These are phyloP conservation scores for Fistulifera pelliculosa DNA, from an alignment of 108 stramenopile genomes.

Conservation along the genomic window DNA sequence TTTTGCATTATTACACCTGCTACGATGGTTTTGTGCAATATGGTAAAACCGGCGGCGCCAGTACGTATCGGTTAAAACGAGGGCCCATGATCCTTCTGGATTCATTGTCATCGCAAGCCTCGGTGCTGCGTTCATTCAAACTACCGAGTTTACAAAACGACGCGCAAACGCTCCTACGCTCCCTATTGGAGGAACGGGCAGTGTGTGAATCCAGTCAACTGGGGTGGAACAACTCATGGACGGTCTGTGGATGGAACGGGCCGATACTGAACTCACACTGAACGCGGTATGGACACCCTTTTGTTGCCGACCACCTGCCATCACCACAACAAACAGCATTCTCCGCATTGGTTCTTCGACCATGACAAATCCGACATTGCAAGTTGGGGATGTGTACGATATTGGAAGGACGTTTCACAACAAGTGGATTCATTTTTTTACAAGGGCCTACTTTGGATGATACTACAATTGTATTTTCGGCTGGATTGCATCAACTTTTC, in stretches of 20 bases:
- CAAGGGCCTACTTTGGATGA: too few relatives aligned
- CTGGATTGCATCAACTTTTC: too few relatives aligned
- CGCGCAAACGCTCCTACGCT: background rate
- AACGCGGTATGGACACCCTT: background rate
- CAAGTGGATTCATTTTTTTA: too few relatives aligned
- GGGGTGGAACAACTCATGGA: background rate
- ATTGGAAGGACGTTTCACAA: too few relatives aligned
- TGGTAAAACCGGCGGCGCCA: background rate
- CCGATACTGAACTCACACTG: background rate
- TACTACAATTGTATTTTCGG: too few relatives aligned
- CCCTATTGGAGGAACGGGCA: background rate
- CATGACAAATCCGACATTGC: background rate
- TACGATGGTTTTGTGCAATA: background rate
- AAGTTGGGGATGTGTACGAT: background rate
- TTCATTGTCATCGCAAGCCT: background rate
- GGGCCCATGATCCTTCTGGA: background rate
- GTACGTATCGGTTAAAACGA: background rate
- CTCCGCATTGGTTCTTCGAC: conserved; percentile 1
- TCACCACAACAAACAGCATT: background rate
- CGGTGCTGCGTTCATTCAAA: background rate
- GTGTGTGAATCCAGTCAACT: background rate
- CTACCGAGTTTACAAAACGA: background rate
- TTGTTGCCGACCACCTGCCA: too few relatives aligned
- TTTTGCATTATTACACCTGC: background rate
- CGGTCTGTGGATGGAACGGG: background rate